Evolutionary conservation across 495 filamentous ascomycete species (phyloP), one percentile per base, ranked within the genome.

Genomic region (Penicillium antarcticum): DNA sequence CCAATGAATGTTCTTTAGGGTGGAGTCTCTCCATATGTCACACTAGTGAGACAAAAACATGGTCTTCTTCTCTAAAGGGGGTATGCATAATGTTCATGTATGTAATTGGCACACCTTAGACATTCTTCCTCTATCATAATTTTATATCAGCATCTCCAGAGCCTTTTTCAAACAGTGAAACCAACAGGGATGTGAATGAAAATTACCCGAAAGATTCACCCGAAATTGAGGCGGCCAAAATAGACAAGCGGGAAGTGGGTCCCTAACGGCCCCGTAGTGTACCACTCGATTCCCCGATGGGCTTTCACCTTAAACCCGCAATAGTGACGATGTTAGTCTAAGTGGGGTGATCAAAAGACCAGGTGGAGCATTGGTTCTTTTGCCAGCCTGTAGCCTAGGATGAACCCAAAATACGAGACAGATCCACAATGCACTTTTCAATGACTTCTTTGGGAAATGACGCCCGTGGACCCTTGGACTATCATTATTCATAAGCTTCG

Each of bases 391-490:
- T 1, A 1, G 17, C 13, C 26, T 13, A 31, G 29, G 26, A 35
- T 2, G 37, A 16, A 42, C 18, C 38, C 29, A 42, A 48, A 49
- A 34, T 49, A 49, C 47, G 47, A 49, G 47, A n/a, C 47, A 23
- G 31, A 14, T 24, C 46, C 46, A 49, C 46, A 32, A 13, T 33
- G 16, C 21, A 34, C 8, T 16, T 47, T 24, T 5, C 26, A 29
- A 6, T 8, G 7, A 29, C 5, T 7, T 29, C 26, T 29, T 29
- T 6, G 26, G 29, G 47, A 16, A 49, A 42, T 26, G 39, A 14
- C 7, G 13, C 17, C n/a, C 8, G 26, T 29, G 26, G 26, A 29
- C 26, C 26, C 26, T 6, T 4, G 26, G 47, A 18, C n/a, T 42
- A 42, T 49, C 31, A 49, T 42, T 49, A 49, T 21, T 33, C 26